Percentiles rank a stretch among this genome's conserved stretches.
These are phyloP conservation scores for Candida fluviatilis DNA, from an alignment of 805 yeast genomes.

Conservation along the genomic window DNA sequence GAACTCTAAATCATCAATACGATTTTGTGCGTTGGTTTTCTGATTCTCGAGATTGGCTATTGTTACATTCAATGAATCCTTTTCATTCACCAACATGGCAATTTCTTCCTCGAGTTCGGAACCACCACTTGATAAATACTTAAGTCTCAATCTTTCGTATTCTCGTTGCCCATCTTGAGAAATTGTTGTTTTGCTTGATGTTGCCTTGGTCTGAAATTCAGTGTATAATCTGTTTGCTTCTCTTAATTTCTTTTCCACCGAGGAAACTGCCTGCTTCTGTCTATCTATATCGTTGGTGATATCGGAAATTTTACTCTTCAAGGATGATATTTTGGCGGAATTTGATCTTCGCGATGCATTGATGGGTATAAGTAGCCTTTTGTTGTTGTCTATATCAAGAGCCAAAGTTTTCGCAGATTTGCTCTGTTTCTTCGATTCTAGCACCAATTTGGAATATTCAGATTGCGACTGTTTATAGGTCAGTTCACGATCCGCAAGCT, in stretches of 20 bases:
- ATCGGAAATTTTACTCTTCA: conserved; percentile 46
- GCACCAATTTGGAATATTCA: conserved; percentile 44
- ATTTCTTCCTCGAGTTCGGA: conserved; percentile 52
- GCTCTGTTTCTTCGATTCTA: conserved; percentile 39
- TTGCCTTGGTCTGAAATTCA: conserved; percentile 24
- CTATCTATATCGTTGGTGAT: conserved; percentile 48
- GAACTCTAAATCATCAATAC: conserved; percentile 37
- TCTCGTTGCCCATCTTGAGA: conserved; percentile 50
- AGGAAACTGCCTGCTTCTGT: conserved; percentile 42
- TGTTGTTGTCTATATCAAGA: conserved; percentile 40
- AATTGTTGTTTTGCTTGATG: conserved; percentile 21
- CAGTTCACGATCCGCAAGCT: conserved; percentile 23
- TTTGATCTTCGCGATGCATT: conserved; percentile 52
- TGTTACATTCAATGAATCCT: conserved; percentile 34
- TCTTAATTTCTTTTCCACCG: conserved; percentile 45
- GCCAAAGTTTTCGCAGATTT: conserved; percentile 31
- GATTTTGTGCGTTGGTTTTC: conserved; percentile 32
- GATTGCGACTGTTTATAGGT: conserved; percentile 24
- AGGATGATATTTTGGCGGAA: conserved; percentile 41
- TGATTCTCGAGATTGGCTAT: conserved; percentile 23
- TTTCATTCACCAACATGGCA: conserved; percentile 37
- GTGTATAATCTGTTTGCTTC: conserved; percentile 32
- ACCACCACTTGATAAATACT: conserved; percentile 53
- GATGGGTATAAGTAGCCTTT: conserved; percentile 56
- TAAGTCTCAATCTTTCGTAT: conserved; percentile 55